Conservation (phyloP, 495 filamentous ascomycete genomes). For the Aspergillus coremiiformis region DNA sequence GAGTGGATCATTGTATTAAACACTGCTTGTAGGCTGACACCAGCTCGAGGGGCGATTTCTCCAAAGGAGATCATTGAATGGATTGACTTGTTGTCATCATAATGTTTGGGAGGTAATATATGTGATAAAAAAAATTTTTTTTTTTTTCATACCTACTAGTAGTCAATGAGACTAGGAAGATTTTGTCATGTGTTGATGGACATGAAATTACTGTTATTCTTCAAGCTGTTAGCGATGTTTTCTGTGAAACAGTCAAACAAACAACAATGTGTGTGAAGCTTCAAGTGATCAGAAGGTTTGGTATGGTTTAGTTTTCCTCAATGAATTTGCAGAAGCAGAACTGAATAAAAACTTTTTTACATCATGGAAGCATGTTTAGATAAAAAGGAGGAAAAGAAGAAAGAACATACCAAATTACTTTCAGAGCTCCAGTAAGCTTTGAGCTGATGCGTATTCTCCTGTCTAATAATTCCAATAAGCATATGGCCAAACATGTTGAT, state of each 20-base stretch:
- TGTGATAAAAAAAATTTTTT: neutral
- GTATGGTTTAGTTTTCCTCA: conserved; percentile 77
- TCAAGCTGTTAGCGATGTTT: conserved; percentile 19
- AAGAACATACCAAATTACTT: conserved; percentile 12
- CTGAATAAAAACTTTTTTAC: conserved; percentile 69
- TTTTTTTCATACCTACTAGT: neutral
- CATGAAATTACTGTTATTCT: conserved; percentile 14
- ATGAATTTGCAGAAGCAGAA: conserved; percentile 86
- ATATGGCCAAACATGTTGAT: neutral
- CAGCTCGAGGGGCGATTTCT: conserved; percentile 46
- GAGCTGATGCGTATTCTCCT: neutral
- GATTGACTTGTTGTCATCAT: conserved; percentile 99
- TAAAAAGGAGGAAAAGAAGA: conserved; percentile 3
- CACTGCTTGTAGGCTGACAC: conserved; percentile 18
- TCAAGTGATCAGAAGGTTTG: conserved; percentile 51
- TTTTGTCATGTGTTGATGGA: neutral
- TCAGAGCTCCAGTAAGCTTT: neutral
- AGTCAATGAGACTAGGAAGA: too few species aligned
- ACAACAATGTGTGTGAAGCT: conserved; percentile 9
- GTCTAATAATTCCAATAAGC: neutral
- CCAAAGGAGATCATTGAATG: conserved; percentile 86
- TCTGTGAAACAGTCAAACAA: conserved; percentile 4
- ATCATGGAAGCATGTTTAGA: conserved; percentile 51
- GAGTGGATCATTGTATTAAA: conserved; percentile 47
- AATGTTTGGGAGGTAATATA: conserved; percentile 17